These are phyloP conservation scores for Salix udensis DNA, from an alignment of 345 rosid species.

Conservation along the genomic window DNA sequence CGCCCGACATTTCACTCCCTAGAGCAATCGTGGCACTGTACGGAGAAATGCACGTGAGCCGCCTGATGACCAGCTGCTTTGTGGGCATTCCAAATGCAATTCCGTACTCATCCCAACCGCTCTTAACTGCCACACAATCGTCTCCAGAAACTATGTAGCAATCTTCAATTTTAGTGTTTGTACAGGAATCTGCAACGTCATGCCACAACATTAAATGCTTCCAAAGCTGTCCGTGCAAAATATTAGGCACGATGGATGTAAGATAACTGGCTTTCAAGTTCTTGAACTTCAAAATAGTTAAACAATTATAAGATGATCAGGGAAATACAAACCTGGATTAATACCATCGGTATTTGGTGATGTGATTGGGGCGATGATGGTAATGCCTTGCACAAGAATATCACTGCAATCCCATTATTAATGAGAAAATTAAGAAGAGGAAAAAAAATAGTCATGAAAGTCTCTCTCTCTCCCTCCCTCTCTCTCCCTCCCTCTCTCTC, in stretches of 20 bases:
- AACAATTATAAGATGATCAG: not conserved
- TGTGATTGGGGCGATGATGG: slow-evolving; percentile 75
- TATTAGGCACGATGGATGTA: not conserved
- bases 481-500: too few relatives aligned
- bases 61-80: slow-evolving; percentile 49
- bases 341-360: slow-evolving; percentile 96
- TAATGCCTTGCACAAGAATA: slow-evolving; percentile 67
- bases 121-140: slow-evolving; percentile 87
- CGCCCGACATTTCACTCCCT: slow-evolving; percentile 84
- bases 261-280: too few relatives aligned
- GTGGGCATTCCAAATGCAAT: slow-evolving; percentile 71
- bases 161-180: slow-evolving; percentile 79
- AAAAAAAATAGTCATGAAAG: not conserved
- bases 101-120: slow-evolving; percentile 86
- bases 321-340: slow-evolving; percentile 59
- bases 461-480: not conserved
- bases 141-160: slow-evolving; percentile 87
- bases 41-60: slow-evolving; percentile 72
- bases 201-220: not conserved
- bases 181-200: slow-evolving; percentile 67
- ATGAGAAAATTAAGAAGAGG: not conserved
- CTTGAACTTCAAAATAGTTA: too few relatives aligned
- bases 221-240: not conserved
- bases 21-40: slow-evolving; percentile 70
- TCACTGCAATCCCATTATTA: slow-evolving; percentile 40